Conservation (phyloP, 1,284 basidiomycete genomes). For the Trichosporon sp. region DNA sequence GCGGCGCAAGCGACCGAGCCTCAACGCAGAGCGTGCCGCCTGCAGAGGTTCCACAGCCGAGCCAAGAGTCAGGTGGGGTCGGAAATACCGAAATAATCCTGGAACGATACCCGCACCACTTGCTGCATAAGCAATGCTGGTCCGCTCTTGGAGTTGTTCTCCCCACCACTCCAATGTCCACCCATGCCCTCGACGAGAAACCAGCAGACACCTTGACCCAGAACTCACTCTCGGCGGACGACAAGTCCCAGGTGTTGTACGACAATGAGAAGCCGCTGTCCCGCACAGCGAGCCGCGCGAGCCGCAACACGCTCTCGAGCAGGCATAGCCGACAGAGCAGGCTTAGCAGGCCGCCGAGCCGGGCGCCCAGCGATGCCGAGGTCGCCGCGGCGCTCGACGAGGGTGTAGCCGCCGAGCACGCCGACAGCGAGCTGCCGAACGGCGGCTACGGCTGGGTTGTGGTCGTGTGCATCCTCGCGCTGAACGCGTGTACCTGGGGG, state of each 20-base stretch:
- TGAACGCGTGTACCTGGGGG: constrained; percentile 46
- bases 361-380: not conserved
- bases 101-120: not conserved
- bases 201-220: not conserved
- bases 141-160: not conserved
- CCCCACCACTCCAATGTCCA: not conserved
- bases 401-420: constrained; percentile 2
- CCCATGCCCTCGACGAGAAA: not conserved
- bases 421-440: constrained; percentile 14
- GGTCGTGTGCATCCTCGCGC: constrained; percentile 37
- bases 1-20: not conserved
- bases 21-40: not conserved
- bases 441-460: constrained; percentile 52
- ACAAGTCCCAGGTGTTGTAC: not conserved
- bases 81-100: not conserved
- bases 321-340: not conserved
- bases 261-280: not conserved
- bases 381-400: not conserved
- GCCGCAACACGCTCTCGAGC: not conserved
- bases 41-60: not conserved
- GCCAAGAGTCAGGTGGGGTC: not conserved
- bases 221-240: not conserved
- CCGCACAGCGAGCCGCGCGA: not conserved
- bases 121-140: not conserved
- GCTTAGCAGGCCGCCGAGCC: not conserved